These are phyloP conservation scores for Chalciporus sphaerocephalus DNA, from an alignment of 768 basidiomycete species.

Conservation along the genomic window DNA sequence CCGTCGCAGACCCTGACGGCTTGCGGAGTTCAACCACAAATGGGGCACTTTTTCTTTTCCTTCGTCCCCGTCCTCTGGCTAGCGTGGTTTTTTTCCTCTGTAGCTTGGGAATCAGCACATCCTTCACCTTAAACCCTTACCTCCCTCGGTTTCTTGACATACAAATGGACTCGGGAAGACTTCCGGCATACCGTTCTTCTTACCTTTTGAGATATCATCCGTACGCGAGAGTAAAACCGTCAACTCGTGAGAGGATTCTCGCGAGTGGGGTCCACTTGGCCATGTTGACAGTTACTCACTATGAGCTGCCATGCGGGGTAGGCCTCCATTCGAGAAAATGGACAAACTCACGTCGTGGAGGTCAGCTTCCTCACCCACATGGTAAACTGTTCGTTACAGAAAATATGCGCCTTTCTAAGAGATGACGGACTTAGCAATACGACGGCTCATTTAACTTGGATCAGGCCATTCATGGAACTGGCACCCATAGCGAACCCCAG, in stretches of 20 bases:
- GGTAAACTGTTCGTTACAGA: slow-evolving; percentile 6
- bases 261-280: slow-evolving; percentile 12
- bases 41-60: slow-evolving; percentile 1
- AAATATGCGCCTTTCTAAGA: background rate
- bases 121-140: background rate
- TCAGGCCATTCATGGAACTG: slow-evolving; percentile 6
- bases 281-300: slow-evolving; percentile 10
- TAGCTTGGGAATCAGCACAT: background rate
- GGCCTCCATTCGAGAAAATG: slow-evolving; percentile 3
- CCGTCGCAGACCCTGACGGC: slow-evolving; percentile 3
- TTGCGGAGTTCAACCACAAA: background rate
- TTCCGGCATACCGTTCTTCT: slow-evolving; percentile 28
- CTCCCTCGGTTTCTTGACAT: background rate
- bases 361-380: background rate
- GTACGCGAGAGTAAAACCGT: slow-evolving; percentile 23
- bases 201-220: slow-evolving; percentile 28
- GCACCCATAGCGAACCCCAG: background rate
- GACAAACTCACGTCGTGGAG: background rate
- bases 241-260: slow-evolving; percentile 23
- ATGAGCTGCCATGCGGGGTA: slow-evolving; percentile 3
- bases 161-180: slow-evolving; percentile 13
- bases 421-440: slow-evolving; percentile 10
- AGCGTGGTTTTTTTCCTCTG: slow-evolving; percentile 3
- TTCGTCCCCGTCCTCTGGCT: background rate
- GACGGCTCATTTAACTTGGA: background rate